Base-by-base conservation (phyloP, 2,329 filamentous ascomycete genomes). In the Parascedosporium putredinis region DNA sequence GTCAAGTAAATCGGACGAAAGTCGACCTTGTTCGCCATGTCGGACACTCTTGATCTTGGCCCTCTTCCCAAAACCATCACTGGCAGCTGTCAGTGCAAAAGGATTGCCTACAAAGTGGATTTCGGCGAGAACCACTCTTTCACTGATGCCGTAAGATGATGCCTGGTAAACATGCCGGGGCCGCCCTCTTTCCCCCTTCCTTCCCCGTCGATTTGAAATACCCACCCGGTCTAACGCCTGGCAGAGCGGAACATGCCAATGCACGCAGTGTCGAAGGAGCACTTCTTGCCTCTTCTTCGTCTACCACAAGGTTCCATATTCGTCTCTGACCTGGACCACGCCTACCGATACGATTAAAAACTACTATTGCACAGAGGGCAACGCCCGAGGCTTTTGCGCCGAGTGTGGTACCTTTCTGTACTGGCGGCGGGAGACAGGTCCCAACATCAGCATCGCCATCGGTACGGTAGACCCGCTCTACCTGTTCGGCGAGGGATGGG, bases 251-350 rank as follows among this genome's bases (percentile, higher is more conserved):
- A 74, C 70, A 5, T 79, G 75, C 58, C 74, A 78, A 56, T 79
- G 75, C 62, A 72, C 70, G 5, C 74, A 77, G 58, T 78, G 74
- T 60, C 73, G 75, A 57, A 73, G 73, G 51, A 67, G 70, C 52
- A 72, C 72, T 6, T 74, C 74, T 47, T 59, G 67, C 3, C 65
- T 78, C 48, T 60, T 75, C 55, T 64, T 68, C 54, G 60, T 64
- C 50, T 60, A 66, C 45, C 67, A 76, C 55, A 57, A 50, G 5
- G 56, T 74, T 0, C 65, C 65, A 4, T 43, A 56, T 49, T 58
- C 53, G 2, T 59, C 63, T 36, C 58, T 76, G n/a, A 56, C 52
- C 2, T 74, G 64, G 58, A 59, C 59, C 3, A 58, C 60, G 22
- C 50, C 53, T 10, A 52, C 61, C 25, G 38, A 42, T 22, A 62